phyloP scores from a whole-genome alignment of 306 rosid species.

The Prunus salicina region DNA sequence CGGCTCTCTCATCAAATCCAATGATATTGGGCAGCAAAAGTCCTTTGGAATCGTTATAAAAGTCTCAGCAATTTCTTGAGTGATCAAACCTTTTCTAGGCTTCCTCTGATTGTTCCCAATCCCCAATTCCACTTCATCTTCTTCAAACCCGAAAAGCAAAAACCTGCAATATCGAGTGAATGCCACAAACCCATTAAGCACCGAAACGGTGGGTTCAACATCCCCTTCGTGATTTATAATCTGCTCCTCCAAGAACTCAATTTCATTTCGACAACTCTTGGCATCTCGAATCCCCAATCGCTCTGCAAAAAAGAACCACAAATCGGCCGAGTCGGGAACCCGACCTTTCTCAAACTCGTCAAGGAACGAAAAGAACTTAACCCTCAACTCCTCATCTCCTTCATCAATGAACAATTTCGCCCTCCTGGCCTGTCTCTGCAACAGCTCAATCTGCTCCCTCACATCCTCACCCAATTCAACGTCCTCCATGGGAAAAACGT shows the following conservation, averaged over 20 bases:
- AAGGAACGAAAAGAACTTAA: conserved; percentile 46
- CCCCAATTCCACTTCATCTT: conserved; percentile 57
- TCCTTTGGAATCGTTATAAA: conserved; percentile 76
- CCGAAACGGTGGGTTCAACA: conserved; percentile 70
- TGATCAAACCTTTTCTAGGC: conserved; percentile 52
- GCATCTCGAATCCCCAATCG: conserved; percentile 59
- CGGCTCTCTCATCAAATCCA: conserved; percentile 91
- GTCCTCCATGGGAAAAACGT: conserved; percentile 73
- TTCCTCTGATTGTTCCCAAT: conserved; percentile 40
- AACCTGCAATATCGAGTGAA: conserved; percentile 82
- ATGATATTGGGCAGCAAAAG: conserved; percentile 74
- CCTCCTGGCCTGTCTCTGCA: conserved; percentile 68
- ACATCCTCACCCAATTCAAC: conserved; percentile 65
- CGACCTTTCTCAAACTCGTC: conserved; percentile 62
- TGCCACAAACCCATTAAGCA: conserved; percentile 86
- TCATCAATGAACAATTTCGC: conserved; percentile 55
- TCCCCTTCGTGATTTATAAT: conserved; percentile 90
- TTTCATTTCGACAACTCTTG: conserved; percentile 61
- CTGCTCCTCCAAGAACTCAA: conserved; percentile 91
- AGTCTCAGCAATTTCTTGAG: conserved; percentile 70
- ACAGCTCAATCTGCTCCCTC: conserved; percentile 76
- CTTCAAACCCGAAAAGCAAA: conserved; percentile 81
- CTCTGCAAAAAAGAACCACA: conserved; percentile 51
- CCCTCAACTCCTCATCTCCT: conserved; percentile 57
- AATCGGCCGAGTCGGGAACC: conserved; percentile 48